Evolutionary conservation across 2,329 filamentous ascomycete genomes (phyloP).

Genomic region (Xylaria digitata): DNA sequence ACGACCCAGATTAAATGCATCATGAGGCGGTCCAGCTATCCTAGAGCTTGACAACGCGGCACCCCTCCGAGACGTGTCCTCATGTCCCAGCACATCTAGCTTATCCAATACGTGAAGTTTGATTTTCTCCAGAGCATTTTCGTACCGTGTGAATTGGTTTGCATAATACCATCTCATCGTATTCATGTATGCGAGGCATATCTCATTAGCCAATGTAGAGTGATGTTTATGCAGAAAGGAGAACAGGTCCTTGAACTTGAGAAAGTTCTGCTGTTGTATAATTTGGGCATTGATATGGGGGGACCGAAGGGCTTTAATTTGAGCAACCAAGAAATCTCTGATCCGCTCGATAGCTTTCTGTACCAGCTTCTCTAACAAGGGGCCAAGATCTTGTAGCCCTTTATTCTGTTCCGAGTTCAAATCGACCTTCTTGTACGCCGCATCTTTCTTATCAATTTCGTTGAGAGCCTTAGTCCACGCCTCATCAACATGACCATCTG

Average conservation of each 20-base stretch:
- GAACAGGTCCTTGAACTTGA: constrained; percentile 89
- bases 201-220: constrained; percentile 85
- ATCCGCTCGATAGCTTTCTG: constrained; percentile 94
- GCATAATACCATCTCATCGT: constrained; percentile 99
- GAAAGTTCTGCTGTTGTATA: constrained; percentile 91
- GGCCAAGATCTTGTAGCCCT: constrained; percentile 84
- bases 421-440: constrained; percentile 74
- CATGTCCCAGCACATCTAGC: constrained; percentile 83
- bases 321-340: constrained; percentile 90
- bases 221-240: constrained; percentile 87
- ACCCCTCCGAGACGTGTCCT: constrained; percentile 75
- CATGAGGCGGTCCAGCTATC: constrained; percentile 72
- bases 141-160: constrained; percentile 90
- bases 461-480: constrained; percentile 83
- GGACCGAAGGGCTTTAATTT: constrained; percentile 92
- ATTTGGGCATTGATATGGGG: constrained; percentile 98
- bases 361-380: constrained; percentile 84
- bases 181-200: constrained; percentile 93
- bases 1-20: constrained; percentile 89
- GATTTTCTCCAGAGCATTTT: constrained; percentile 83
- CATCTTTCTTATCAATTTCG: constrained; percentile 80
- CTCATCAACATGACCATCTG: constrained; percentile 90
- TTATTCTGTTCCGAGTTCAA: constrained; percentile 73
- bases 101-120: constrained; percentile 86
- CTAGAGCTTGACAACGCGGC: constrained; percentile 65